These are phyloP conservation scores for Exophiala bonariae DNA, from an alignment of 2,329 filamentous ascomycete genomes.

Conservation along the genomic window DNA sequence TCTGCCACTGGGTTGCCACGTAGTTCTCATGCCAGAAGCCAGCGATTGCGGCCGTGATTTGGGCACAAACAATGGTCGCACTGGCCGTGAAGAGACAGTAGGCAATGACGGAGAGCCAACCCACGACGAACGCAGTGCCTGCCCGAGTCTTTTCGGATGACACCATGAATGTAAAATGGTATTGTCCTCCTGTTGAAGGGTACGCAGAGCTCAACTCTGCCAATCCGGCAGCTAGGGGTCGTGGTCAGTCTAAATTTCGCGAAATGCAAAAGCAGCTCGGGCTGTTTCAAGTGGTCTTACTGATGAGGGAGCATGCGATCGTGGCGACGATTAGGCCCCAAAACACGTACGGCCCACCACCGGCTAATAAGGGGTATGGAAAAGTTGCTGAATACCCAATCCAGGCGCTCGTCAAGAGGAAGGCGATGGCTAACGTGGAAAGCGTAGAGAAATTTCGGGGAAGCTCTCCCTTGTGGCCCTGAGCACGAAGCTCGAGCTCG, in stretches of 20 bases:
- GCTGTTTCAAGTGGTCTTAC: slow-evolving; percentile 8
- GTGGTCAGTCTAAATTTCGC: background rate
- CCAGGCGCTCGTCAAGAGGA: slow-evolving; percentile 34
- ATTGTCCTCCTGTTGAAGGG: slow-evolving; percentile 32
- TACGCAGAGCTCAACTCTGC: slow-evolving; percentile 32
- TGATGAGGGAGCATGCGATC: slow-evolving; percentile 25
- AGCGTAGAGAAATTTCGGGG: slow-evolving; percentile 4
- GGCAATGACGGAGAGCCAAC: slow-evolving; percentile 30
- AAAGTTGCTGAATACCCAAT: slow-evolving; percentile 29
- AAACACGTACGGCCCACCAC: slow-evolving; percentile 28
- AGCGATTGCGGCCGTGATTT: slow-evolving; percentile 17
- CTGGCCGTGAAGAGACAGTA: slow-evolving; percentile 28
- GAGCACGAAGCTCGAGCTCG: slow-evolving; percentile 3
- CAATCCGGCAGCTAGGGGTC: slow-evolving; percentile 8
- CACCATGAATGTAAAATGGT: slow-evolving; percentile 35
- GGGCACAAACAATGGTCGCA: slow-evolving; percentile 25
- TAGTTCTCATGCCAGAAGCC: slow-evolving; percentile 23
- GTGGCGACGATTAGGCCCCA: slow-evolving; percentile 27
- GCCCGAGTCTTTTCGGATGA: slow-evolving; percentile 15
- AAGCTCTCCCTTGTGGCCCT: slow-evolving; percentile 7
- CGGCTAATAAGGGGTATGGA: slow-evolving; percentile 23
- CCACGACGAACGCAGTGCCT: slow-evolving; percentile 26
- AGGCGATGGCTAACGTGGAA: slow-evolving; percentile 4
- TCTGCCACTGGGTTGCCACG: slow-evolving; percentile 27
- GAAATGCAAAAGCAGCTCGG: background rate